Base-by-base conservation (phyloP, 2,329 filamentous ascomycete genomes). In the Exophiala sp. region DNA sequence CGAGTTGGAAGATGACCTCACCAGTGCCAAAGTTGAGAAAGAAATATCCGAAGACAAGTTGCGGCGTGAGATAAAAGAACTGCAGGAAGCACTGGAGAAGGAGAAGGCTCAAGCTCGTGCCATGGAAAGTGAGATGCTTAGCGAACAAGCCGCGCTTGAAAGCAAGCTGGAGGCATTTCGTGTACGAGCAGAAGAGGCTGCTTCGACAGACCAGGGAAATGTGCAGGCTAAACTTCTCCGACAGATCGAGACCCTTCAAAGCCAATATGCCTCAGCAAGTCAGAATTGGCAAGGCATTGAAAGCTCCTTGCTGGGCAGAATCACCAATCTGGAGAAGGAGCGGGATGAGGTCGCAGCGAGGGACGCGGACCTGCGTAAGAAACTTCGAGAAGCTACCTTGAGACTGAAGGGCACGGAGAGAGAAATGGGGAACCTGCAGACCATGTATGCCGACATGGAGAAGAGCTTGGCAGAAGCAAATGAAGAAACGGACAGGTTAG, bases 261-360 rank as follows among this genome's bases (percentile, higher is more conserved):
- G 87, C 5, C 94, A 98, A 66, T 95, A 98, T 68, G 83, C 89
- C 1, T 83, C 94, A 47, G 93, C 93, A 1, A 93, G 88, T 59
- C 88, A 95, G 63, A 98, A 98, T 62, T 98, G 94, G 93, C 90
- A 96, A 64, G 88, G 89, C 0, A 94, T 98, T 55, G 91, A 98
- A 67, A 81, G 86, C 8, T 94, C 87, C 2, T 70, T 98, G 24
- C 78, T 91, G 43, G 81, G 87, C 18, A 81, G 90, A 50, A 77
- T 93, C 9, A 77, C 83, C 2, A 83, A 74, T 43, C 73, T 97
- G 8, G 93, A 98, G 66, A 93, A 82, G 64, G 94, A 98, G 66
- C 81, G 88, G 48, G 90, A 97, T 63, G 93, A 98, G 62, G 80
- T 87, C 7, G 76, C 82, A 43, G 83, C 83, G 59, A 82, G 88